Base-by-base conservation (phyloP, 768 basidiomycete species). In the Suillus luteus region DNA sequence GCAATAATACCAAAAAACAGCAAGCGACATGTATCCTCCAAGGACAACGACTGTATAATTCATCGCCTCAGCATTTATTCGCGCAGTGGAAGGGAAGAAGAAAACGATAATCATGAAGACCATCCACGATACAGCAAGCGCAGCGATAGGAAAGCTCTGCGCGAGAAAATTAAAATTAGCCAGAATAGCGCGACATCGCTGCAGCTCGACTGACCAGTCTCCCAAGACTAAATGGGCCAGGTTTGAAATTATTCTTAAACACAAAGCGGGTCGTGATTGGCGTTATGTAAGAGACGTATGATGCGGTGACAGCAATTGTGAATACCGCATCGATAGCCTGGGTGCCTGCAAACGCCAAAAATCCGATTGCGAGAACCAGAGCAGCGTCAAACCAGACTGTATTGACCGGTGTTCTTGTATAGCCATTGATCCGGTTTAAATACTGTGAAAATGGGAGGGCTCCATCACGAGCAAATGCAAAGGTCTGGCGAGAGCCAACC, bases 401-500 rank as follows among this genome's bases (percentile, higher is more conserved):
- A 65, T 84, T 80, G 6, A 88, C 80, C 0, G 87, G 88, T 0
- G 87, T 85, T 22, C 78, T 74, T 2, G 85, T 86, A 62, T 69
- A 76, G 0, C 62, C 55, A 70, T 86, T 87, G 75, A 92, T 82
- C 40, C 81, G 78, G 69, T 87, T 87, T 2, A 90, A 75, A 77
- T 80, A 84, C 8, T 74, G 65, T 0, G 89, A 91, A 66, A 90
- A 83, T 0, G 88, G 89, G 5, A 91, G 81, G 0, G 85, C 88
- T 31, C 81, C 82, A 69, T 92, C 89, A 1, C 90, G 82, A 33
- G 86, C 82, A 72, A 91, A 90, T 1, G 89, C 89, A 68, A 89
- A 91, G 0, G 83, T 85, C 72, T 92, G 89, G 4, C 90, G 82
- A 2, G 82, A 83, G 5, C 77, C 73, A 7, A 79, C 80, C 14